A percentile compares a stretch with the other conserved stretches of the same genome.
phyloP scores from a whole-genome alignment of 306 rosid species.

The Datisca glomerata region DNA sequence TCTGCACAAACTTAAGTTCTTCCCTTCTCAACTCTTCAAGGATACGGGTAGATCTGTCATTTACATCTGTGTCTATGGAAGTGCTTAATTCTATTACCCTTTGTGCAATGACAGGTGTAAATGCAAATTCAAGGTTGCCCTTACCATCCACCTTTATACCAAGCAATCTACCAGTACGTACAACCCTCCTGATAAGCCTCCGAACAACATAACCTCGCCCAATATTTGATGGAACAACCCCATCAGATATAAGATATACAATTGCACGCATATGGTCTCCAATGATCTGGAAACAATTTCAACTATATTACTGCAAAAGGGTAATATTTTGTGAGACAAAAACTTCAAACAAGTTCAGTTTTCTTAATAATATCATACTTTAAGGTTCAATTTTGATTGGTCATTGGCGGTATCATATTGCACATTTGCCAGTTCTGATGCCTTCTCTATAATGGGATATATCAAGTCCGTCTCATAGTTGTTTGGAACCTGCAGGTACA shows the following conservation, averaged over 20 bases:
- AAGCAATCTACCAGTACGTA: conserved; percentile 88
- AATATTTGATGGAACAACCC: conserved; percentile 84
- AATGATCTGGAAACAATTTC: conserved; percentile 41
- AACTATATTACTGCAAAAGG: neutral
- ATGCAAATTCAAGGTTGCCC: conserved; percentile 77
- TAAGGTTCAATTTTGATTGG: conserved; percentile 52
- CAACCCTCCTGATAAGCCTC: conserved; percentile 86
- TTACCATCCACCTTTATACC: conserved; percentile 78
- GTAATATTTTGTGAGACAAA: conserved; percentile 14
- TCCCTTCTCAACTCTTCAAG: conserved; percentile 87
- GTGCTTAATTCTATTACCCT: conserved; percentile 74
- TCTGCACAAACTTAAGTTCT: conserved; percentile 91
- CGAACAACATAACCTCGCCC: conserved; percentile 91
- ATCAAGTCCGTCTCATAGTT: conserved; percentile 92
- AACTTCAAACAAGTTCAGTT: conserved; percentile 5
- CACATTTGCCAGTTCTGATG: conserved; percentile 61
- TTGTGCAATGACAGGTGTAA: conserved; percentile 73
- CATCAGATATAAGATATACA: conserved; percentile 88
- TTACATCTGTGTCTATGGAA: conserved; percentile 52
- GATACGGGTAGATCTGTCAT: conserved; percentile 45
- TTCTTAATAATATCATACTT: conserved; percentile 31
- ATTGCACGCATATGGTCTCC: conserved; percentile 97
- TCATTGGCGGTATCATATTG: conserved; percentile 55
- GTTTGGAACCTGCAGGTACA: conserved; percentile 68
- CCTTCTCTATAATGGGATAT: conserved; percentile 79